Conservation (phyloP, 202 grass and related monocot genomes). For the Bolboschoenoplectus hybrid region DNA sequence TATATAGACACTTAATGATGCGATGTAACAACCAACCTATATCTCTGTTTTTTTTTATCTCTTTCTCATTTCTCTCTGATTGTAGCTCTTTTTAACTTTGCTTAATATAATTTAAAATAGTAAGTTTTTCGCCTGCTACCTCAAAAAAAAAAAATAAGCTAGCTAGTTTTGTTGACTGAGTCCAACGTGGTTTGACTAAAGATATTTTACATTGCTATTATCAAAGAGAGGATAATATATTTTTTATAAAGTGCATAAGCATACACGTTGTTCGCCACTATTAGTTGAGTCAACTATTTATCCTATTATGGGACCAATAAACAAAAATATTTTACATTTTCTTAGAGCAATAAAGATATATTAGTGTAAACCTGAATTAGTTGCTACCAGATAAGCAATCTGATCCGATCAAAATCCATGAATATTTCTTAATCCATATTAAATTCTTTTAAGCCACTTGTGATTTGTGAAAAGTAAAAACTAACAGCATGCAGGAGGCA, state of each 20-base stretch:
- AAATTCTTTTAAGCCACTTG: not conserved
- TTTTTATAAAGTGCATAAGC: not conserved
- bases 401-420: constrained; percentile 10
- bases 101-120: too few relatives aligned
- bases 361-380: not conserved
- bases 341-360: not conserved
- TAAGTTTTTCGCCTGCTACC: too few relatives aligned
- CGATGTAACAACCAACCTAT: not conserved
- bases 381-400: not conserved
- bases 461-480: constrained; percentile 8
- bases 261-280: constrained; percentile 7
- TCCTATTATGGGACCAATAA: constrained; percentile 6
- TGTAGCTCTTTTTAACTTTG: too few relatives aligned
- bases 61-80: too few relatives aligned
- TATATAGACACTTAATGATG: not conserved
- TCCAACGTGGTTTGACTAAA: constrained; percentile 1
- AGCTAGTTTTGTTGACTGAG: not conserved
- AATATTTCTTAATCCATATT: constrained; percentile 1
- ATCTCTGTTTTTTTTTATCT: too few relatives aligned
- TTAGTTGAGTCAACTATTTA: not conserved
- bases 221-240: not conserved
- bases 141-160: not conserved
- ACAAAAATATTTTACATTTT: not conserved
- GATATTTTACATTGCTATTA: not conserved
- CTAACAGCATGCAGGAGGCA: not conserved